Base-by-base conservation (phyloP, 768 basidiomycete species). In the Amanita inopinata region DNA sequence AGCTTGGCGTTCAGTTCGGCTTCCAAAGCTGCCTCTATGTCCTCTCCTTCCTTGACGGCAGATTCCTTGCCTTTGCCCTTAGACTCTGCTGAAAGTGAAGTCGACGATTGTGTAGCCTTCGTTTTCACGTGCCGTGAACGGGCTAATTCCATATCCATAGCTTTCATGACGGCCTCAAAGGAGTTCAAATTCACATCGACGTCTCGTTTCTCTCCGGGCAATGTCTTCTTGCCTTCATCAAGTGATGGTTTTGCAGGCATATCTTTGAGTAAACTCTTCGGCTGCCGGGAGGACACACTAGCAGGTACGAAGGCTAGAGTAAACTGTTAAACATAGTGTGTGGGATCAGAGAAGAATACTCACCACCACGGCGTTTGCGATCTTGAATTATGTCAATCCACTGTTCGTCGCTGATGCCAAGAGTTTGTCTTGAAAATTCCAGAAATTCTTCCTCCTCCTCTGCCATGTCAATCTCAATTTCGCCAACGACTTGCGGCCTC, bases 121-220 rank as follows among this genome's bases (percentile, higher is more conserved):
- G 38, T 22, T 51, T 59, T 50, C 32, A 28, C 48, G 25, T 64
- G 54, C 20, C 64, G 69, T 33, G 63, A 58, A 11, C 68, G 74
- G 14, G 66, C 67, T 22, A 99, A 68, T 51, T 96, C 87, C 12
- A 66, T 74, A 51, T 99, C 96, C 82, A 98, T 88, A 2, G 91
- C 91, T 55, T 77, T 74, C 96, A 98, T 98, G 23, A 98, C 88
- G 1, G 84, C 76, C 56, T 99, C 96, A 49, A 99, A 98, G 0
- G 91, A 92, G 57, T 93, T 76, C 15, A 98, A 69, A 35, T 80
- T 76, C 3, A 80, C 74, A 57, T 91, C 85, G 5, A 61, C 57
- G 40, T 63, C 67, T 9, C 67, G 66, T 14, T 61, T 63, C 11
- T 65, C 60, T 2, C 62, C 65, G 23, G 63, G 49, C n/a, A 47